Evolutionary conservation across 306 rosid genomes (phyloP), one percentile per base, ranked within the genome.

Genomic region (Calophaca sinica): DNA sequence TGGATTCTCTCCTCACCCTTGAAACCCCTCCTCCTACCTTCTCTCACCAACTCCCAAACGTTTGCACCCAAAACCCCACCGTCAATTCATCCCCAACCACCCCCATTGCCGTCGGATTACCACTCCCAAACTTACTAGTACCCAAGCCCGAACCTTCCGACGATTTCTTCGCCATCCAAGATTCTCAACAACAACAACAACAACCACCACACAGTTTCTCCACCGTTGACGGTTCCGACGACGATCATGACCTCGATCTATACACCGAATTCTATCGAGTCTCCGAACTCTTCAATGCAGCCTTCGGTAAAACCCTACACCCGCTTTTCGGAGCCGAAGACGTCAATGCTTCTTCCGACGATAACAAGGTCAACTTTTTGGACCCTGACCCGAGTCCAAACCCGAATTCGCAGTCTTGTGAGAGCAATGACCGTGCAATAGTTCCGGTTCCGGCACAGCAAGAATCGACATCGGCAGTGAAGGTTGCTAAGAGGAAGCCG

Each of bases 111-210:
- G 2, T 8, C 12, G 60, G 8, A 8, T 2, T 36, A 1, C 9
- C 62, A 7, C 26, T 33, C 53, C 94, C 89, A 6, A 86, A 63
- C 10, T 13, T 88, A 2, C 39, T 60, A 6, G 89, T 86, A 2
- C 98, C 98, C 5, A 94, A 91, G 14, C 74, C 69, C 2, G 98
- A 94, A 31, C 98, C 97, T 0, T 74, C 78, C 0, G 96, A 93
- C 50, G 89, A 83, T 9, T 68, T 83, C 7, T 28, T 81, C 4
- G 73, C 46, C 15, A 60, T 9, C 4, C 82, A 50, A 0, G 41
- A 38, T 12, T 70, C 51, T 10, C 78, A 60, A 26, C 79, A 53
- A 2, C 59, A 61, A 3, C 57, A 70, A 6, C 59, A 68, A 45
- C 57, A 70, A 6, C 59, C 64, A 45, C 51, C 32, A 15, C 15